Evolutionary conservation across 73 alveolate species (phyloP).

Genomic region (Paramecium caudatum): DNA sequence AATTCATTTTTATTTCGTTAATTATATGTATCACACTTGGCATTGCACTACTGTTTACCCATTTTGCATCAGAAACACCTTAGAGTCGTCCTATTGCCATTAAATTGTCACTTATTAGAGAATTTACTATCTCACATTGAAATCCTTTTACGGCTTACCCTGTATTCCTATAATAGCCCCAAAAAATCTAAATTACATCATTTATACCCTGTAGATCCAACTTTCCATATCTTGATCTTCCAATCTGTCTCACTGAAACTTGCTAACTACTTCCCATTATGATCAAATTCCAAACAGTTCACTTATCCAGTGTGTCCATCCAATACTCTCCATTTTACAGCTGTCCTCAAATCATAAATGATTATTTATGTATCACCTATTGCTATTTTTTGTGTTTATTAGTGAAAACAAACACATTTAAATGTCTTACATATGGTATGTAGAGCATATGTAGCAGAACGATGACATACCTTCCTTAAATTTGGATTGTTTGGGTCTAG

Average conservation of each 20-base stretch:
- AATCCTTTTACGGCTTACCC: conserved; percentile 22
- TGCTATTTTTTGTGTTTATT: conserved; percentile 70
- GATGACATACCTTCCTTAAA: conserved; percentile 67
- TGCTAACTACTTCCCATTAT: conserved; percentile 70
- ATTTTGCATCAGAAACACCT: background rate
- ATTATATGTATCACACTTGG: conserved; percentile 31
- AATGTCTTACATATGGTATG: conserved; percentile 63
- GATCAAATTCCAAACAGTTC: conserved; percentile 59
- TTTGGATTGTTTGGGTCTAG: conserved; percentile 78
- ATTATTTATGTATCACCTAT: conserved; percentile 68
- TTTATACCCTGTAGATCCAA: conserved; percentile 71
- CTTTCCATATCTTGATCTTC: conserved; percentile 72
- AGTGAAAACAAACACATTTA: conserved; percentile 68
- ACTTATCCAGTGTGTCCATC: conserved; percentile 76
- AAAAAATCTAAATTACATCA: conserved; percentile 21
- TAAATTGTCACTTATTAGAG: background rate
- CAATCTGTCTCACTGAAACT: conserved; percentile 68
- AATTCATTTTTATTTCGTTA: conserved; percentile 61
- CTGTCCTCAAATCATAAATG: conserved; percentile 75
- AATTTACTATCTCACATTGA: background rate
- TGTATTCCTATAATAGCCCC: conserved; percentile 57
- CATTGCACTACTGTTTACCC: background rate
- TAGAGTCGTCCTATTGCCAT: conserved; percentile 29
- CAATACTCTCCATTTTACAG: conserved; percentile 75
- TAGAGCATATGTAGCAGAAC: conserved; percentile 71